Percentiles rank a stretch among this genome's conserved stretches.
Conservation (phyloP, 2,329 filamentous ascomycete species). For the Curvularia sp. region DNA sequence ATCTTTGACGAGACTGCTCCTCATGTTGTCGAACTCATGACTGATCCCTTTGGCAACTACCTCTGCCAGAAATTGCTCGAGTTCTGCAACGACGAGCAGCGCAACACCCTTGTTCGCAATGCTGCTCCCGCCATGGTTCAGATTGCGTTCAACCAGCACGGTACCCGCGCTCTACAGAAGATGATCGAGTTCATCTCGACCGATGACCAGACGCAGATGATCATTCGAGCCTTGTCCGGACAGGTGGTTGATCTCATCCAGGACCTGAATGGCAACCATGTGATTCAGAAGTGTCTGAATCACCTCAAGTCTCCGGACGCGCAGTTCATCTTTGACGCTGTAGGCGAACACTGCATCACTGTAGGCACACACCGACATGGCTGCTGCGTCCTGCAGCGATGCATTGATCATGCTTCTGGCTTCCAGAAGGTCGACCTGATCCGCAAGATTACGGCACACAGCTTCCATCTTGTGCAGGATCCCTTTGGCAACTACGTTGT, state of each 20-base stretch:
- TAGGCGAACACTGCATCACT: conserved; percentile 82
- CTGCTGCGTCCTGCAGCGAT: conserved; percentile 96
- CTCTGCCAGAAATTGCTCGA: conserved; percentile 98
- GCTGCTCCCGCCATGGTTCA: conserved; percentile 85
- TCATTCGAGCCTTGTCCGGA: conserved; percentile 82
- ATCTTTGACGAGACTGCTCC: conserved; percentile 94
- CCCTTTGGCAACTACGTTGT: conserved; percentile 99
- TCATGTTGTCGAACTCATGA: conserved; percentile 97
- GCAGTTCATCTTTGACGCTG: conserved; percentile 96
- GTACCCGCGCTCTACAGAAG: conserved; percentile 94
- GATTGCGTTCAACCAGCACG: conserved; percentile 96
- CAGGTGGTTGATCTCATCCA: conserved; percentile 95
- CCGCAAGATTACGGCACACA: conserved; percentile 83
- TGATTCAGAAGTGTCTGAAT: conserved; percentile 98
- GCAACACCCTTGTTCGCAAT: conserved; percentile 89
- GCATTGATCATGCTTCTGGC: conserved; percentile 94
- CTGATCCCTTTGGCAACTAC: conserved; percentile 97
- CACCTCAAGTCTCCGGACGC: conserved; percentile 84
- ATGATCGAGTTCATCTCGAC: conserved; percentile 98
- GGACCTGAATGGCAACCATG: conserved; percentile 97
- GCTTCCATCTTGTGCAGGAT: conserved; percentile 90
- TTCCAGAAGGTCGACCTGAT: conserved; percentile 89
- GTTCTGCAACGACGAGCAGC: conserved; percentile 93
- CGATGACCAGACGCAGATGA: conserved; percentile 77
- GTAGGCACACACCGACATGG: conserved; percentile 97